phyloP scores from a whole-genome alignment of 768 basidiomycete genomes.

The Neoboletus subvelutipes region DNA sequence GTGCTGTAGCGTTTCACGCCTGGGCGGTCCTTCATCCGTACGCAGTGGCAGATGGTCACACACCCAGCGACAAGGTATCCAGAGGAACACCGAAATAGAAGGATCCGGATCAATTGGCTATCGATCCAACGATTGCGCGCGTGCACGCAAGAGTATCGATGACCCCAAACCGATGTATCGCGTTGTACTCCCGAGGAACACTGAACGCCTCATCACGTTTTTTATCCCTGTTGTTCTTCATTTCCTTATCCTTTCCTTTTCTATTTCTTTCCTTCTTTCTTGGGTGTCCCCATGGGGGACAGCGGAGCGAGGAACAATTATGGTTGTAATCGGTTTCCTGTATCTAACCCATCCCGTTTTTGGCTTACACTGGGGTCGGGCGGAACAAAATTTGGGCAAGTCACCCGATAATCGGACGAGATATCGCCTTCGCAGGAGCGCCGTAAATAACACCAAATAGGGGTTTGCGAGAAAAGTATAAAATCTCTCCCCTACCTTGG shows the following conservation, averaged over 20 bases:
- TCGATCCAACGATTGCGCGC: not conserved
- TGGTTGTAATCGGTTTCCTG: not conserved
- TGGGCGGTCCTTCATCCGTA: not conserved
- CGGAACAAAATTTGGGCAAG: not conserved
- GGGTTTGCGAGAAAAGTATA: slow-evolving; percentile 1
- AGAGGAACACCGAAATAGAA: too few species aligned
- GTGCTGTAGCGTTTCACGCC: not conserved
- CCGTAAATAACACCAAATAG: slow-evolving; percentile 6
- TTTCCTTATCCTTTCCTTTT: not conserved
- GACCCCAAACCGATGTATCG: not conserved
- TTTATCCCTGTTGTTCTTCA: not conserved
- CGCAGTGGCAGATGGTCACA: not conserved
- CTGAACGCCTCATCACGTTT: not conserved
- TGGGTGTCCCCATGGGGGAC: not conserved
- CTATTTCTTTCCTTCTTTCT: not conserved
- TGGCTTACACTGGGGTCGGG: too few species aligned
- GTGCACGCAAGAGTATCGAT: not conserved
- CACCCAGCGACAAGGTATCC: too few species aligned
- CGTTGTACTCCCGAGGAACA: not conserved
- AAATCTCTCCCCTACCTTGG: not conserved
- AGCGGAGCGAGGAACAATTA: not conserved
- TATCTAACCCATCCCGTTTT: not conserved
- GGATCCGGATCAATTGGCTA: not conserved
- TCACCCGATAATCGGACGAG: too few species aligned
- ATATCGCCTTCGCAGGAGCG: not conserved